Evolutionary conservation across 805 yeast species (phyloP).

Genomic region (Suhomyces faveliae): DNA sequence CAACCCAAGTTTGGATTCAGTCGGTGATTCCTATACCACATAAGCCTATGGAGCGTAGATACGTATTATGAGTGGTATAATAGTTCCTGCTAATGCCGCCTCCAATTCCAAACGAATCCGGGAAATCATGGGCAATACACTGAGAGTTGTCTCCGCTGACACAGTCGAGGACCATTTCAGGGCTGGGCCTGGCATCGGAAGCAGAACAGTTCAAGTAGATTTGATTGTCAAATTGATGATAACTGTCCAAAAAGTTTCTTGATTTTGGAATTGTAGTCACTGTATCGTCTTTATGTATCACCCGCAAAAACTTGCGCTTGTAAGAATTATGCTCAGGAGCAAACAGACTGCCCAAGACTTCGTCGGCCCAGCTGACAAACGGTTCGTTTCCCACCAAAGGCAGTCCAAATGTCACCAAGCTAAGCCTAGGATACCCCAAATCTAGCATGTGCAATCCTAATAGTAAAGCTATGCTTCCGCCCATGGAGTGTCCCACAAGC

Average conservation of each 20-base stretch:
- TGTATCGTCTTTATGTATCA: constrained; percentile 27
- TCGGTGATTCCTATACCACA: constrained; percentile 6
- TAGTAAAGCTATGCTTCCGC: constrained; percentile 41
- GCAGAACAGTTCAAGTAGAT: constrained; percentile 29
- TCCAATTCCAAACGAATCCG: constrained; percentile 5
- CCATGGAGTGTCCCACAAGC: constrained; percentile 34
- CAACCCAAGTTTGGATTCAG: constrained; percentile 35
- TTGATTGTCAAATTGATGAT: constrained; percentile 37
- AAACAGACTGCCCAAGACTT: constrained; percentile 27
- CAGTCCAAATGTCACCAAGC: constrained; percentile 44
- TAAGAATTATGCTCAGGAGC: constrained; percentile 19
- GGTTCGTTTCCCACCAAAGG: constrained; percentile 41
- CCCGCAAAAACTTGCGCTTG: constrained; percentile 19
- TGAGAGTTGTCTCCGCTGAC: constrained; percentile 20
- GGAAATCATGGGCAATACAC: constrained; percentile 34
- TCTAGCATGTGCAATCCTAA: constrained; percentile 37
- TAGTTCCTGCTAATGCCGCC: constrained; percentile 9
- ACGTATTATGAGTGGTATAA: constrained; percentile 35
- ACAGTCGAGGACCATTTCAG: constrained; percentile 35
- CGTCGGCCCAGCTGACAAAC: constrained; percentile 38
- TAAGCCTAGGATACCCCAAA: constrained; percentile 29
- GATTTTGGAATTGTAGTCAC: constrained; percentile 30
- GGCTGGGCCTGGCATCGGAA: constrained; percentile 21
- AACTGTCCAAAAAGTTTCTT: constrained; percentile 16
- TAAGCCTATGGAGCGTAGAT: constrained; percentile 37